Conservation (phyloP, 2,329 filamentous ascomycete species). For the Trichoderma sp. region DNA sequence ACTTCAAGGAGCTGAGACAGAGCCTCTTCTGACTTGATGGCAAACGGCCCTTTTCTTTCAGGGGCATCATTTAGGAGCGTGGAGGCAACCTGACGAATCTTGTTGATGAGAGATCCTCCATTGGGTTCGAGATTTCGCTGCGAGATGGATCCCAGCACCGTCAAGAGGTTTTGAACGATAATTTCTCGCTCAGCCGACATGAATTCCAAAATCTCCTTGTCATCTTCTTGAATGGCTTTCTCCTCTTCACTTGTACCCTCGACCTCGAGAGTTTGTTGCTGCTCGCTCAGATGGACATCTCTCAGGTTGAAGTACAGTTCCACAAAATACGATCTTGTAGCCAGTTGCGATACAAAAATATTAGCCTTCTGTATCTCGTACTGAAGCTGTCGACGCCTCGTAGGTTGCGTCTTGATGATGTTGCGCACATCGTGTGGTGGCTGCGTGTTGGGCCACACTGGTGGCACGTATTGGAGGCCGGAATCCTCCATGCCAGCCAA, state of each 20-base stretch:
- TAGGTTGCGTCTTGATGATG: constrained; percentile 48
- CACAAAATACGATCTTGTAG: constrained; percentile 79
- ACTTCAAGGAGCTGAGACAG: constrained; percentile 72
- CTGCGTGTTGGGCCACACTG: constrained; percentile 47
- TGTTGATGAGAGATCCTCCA: constrained; percentile 66
- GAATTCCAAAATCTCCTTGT: constrained; percentile 54
- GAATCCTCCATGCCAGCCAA: constrained; percentile 44
- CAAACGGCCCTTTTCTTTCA: constrained; percentile 51
- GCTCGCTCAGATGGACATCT: constrained; percentile 58
- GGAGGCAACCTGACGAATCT: constrained; percentile 80
- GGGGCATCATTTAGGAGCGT: constrained; percentile 65
- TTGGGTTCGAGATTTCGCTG: constrained; percentile 82
- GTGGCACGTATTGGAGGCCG: constrained; percentile 52
- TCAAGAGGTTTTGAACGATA: constrained; percentile 77
- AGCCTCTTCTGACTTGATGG: constrained; percentile 64
- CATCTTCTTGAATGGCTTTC: constrained; percentile 40
- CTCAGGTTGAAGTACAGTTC: constrained; percentile 80
- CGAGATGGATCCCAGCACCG: constrained; percentile 72
- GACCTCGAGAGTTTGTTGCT: constrained; percentile 36
- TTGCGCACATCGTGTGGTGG: constrained; percentile 51
- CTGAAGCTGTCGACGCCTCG: constrained; percentile 59
- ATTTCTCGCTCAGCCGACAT: constrained; percentile 75
- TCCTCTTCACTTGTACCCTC: constrained; percentile 36
- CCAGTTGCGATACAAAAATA: constrained; percentile 77
- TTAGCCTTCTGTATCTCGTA: constrained; percentile 92